phyloP scores from a whole-genome alignment of 495 filamentous ascomycete genomes.

The Podospora comata region DNA sequence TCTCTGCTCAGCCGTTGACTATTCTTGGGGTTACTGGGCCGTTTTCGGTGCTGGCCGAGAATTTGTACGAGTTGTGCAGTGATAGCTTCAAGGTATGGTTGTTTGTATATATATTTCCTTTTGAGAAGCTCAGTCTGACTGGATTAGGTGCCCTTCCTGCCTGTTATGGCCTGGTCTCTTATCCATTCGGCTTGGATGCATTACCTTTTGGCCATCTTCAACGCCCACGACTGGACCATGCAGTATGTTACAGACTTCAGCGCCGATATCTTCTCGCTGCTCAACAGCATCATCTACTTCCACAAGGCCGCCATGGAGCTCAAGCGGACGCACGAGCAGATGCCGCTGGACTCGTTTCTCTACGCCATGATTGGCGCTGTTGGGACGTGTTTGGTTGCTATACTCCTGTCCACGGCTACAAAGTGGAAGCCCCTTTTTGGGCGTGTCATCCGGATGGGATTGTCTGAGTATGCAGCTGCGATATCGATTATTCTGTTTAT shows the following conservation, averaged over 20 bases:
- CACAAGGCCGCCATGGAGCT: conserved; percentile 71
- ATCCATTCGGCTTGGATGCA: conserved; percentile 72
- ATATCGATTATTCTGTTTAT: conserved; percentile 70
- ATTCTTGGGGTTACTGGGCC: conserved; percentile 71
- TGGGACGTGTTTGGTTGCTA: conserved; percentile 66
- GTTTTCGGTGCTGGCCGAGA: conserved; percentile 70
- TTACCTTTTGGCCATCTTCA: conserved; percentile 65
- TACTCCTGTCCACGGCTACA: conserved; percentile 62
- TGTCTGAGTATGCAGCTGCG: conserved; percentile 67
- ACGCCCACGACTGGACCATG: conserved; percentile 77
- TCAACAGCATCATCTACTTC: conserved; percentile 74
- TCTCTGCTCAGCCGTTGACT: conserved; percentile 67
- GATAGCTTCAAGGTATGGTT: conserved; percentile 52
- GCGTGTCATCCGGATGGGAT: conserved; percentile 61
- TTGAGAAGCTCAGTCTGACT: not conserved
- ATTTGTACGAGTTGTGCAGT: conserved; percentile 60
- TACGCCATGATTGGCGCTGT: conserved; percentile 67
- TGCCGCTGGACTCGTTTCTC: conserved; percentile 66
- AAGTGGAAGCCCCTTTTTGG: conserved; percentile 65
- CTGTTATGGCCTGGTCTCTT: conserved; percentile 72
- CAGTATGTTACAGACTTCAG: conserved; percentile 70
- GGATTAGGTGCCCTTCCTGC: conserved; percentile 56
- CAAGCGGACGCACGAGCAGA: conserved; percentile 54
- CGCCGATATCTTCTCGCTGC: conserved; percentile 66
- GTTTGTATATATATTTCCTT: not conserved